Evolutionary conservation across 306 rosid genomes (phyloP).

Genomic region (Acacia crassicarpa): DNA sequence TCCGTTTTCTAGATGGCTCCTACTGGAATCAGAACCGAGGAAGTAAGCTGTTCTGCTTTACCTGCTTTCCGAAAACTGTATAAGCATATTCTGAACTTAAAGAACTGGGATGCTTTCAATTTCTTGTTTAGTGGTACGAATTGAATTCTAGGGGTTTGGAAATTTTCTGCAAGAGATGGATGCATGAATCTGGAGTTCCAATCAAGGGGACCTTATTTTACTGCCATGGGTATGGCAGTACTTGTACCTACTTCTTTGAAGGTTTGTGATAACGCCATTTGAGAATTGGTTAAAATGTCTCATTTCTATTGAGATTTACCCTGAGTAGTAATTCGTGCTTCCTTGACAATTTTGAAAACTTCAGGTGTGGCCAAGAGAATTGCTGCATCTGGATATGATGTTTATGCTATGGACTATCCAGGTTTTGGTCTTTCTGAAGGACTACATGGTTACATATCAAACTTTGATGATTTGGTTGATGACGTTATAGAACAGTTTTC

Average conservation of each 20-base stretch:
- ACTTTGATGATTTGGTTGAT: constrained; percentile 68
- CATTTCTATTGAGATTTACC: neutral
- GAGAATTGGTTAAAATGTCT: neutral
- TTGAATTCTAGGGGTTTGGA: constrained; percentile 71
- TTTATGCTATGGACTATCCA: constrained; percentile 86
- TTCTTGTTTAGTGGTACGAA: constrained; percentile 68
- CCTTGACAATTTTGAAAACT: constrained; percentile 16
- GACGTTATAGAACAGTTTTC: constrained; percentile 75
- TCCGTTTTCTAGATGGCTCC: constrained; percentile 63
- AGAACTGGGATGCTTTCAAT: neutral
- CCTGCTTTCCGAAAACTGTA: neutral
- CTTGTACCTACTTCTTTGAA: constrained; percentile 96
- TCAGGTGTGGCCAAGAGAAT: constrained; percentile 77
- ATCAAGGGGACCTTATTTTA: constrained; percentile 68
- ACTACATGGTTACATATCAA: constrained; percentile 74
- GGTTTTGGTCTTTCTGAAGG: constrained; percentile 96
- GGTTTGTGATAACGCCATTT: constrained; percentile 48
- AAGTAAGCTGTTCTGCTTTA: constrained; percentile 56
- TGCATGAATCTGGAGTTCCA: constrained; percentile 53
- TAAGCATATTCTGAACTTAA: neutral
- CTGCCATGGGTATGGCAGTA: constrained; percentile 98
- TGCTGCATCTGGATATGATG: constrained; percentile 77
- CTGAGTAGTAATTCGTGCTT: neutral
- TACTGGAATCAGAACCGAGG: constrained; percentile 74
- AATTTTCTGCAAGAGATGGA: constrained; percentile 87